Base-by-base conservation (phyloP, 345 rosid species). In the Hypericum androsaemum region DNA sequence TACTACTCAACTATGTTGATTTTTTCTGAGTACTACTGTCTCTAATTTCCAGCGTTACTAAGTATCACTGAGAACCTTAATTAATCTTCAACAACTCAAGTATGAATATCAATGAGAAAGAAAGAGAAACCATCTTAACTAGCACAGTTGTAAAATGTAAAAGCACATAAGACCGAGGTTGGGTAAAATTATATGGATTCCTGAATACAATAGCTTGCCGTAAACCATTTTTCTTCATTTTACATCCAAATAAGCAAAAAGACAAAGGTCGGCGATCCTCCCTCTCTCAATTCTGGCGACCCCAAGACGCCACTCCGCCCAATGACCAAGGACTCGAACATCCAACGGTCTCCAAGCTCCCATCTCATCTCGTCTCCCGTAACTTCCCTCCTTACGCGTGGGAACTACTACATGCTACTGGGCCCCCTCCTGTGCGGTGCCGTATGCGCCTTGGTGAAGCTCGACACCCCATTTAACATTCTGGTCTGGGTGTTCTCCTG, bases 401-500 rank as follows among this genome's bases (percentile, higher is more conserved):
- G 44, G 53, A 78, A 58, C 41, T 69, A 76, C 55, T 86, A 80
- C 71, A 47, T 89, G 47, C 72, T 70, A 0, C 71, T 86, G 0
- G 98, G 96, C 0, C 98, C 96, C 16, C 70, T 82, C 38, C 57
- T 75, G 12, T 77, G 94, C 70, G 42, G 65, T 42, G 41, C 64
- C 12, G 59, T 74, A 17, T 84, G 88, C 59, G 47, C 77, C 0
- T 69, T 60, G 10, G 82, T 65, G 50, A 70, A 57, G 32, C 45
- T 86, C 10, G 84, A 78, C 10, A 16, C 0, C 7, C 15, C 48
- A 0, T 6, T 5, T 46, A 82, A 79, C 72, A 89, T 82, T 50
- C 77, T 89, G 6, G 83, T 65, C 0, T 89, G 98, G 96, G 53
- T 89, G 2, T 89, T 89, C 12, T 69, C 79, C 0, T 89, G 96